phyloP scores from a whole-genome alignment of 2,329 filamentous ascomycete genomes.

The Paracamarosporium sp. region DNA sequence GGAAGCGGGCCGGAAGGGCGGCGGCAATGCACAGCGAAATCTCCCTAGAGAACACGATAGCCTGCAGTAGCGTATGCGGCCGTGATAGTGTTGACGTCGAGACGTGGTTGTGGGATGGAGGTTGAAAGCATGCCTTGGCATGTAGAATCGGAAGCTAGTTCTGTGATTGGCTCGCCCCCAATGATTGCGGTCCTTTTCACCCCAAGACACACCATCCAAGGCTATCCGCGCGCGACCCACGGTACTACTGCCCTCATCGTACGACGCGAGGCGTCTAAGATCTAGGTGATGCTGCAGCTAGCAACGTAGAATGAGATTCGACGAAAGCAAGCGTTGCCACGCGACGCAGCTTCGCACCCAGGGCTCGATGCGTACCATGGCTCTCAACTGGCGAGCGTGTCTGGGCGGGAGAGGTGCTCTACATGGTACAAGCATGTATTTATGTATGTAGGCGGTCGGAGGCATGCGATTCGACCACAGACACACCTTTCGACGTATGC shows the following conservation, averaged over 20 bases:
- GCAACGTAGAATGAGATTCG: not conserved
- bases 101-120: constrained; percentile 2
- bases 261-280: not conserved
- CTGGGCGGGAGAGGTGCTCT: not conserved
- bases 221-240: not conserved
- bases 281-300: constrained; percentile 7
- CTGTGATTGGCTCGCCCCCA: constrained; percentile 4
- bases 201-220: not conserved
- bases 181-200: not conserved
- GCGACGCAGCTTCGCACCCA: not conserved
- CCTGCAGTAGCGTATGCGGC: not conserved
- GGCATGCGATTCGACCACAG: not conserved
- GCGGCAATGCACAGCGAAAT: not conserved
- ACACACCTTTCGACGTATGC: not conserved
- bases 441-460: not conserved
- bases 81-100: not conserved
- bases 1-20: not conserved
- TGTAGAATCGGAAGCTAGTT: not conserved
- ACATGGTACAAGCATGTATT: not conserved
- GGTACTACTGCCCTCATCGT: not conserved
- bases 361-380: not conserved
- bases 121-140: constrained; percentile 10
- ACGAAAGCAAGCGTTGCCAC: not conserved
- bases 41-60: not conserved
- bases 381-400: not conserved